A percentile compares a stretch with the other conserved stretches of the same genome.
These are phyloP conservation scores for Phytophthora citricola DNA, from an alignment of 352 stramenopile genomes.

Conservation along the genomic window DNA sequence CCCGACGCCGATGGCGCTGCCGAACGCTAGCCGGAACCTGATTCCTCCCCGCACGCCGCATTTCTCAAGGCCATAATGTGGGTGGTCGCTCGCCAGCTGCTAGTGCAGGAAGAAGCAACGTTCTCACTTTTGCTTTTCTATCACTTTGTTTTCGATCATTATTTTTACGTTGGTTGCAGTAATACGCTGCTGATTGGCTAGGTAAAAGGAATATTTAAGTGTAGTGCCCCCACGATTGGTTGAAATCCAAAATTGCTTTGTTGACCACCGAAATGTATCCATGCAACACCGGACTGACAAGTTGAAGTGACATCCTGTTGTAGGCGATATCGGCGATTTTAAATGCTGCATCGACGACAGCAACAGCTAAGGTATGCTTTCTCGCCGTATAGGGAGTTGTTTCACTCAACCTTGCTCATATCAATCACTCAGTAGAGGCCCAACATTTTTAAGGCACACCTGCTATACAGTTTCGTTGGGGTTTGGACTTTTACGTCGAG, in stretches of 20 bases:
- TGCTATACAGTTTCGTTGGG: too few relatives aligned
- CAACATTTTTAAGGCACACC: too few relatives aligned
- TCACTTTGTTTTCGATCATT: not conserved
- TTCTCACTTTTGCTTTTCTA: conserved; percentile 12
- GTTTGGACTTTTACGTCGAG: too few relatives aligned
- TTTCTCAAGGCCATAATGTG: conserved; percentile 23
- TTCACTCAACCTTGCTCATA: too few relatives aligned
- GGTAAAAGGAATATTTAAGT: not conserved
- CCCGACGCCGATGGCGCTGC: not conserved
- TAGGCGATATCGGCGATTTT: too few relatives aligned
- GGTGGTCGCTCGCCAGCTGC: conserved; percentile 17
- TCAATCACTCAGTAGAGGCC: too few relatives aligned
- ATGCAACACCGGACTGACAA: conserved; percentile 18
- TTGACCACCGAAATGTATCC: conserved; percentile 25
- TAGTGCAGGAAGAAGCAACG: conserved; percentile 2
- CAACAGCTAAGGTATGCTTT: too few relatives aligned
- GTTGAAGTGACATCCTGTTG: not conserved
- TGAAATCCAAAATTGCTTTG: not conserved
- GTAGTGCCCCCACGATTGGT: not conserved
- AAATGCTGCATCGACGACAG: too few relatives aligned
- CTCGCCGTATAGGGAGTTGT: too few relatives aligned
- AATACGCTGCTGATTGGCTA: conserved; percentile 3
- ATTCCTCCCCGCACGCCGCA: not conserved
- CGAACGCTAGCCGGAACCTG: conserved; percentile 8
- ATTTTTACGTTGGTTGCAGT: not conserved